Evolutionary conservation across 2,329 filamentous ascomycete genomes (phyloP), one percentile per base, ranked within the genome.

Genomic region (Cordyceps cateniannulata): DNA sequence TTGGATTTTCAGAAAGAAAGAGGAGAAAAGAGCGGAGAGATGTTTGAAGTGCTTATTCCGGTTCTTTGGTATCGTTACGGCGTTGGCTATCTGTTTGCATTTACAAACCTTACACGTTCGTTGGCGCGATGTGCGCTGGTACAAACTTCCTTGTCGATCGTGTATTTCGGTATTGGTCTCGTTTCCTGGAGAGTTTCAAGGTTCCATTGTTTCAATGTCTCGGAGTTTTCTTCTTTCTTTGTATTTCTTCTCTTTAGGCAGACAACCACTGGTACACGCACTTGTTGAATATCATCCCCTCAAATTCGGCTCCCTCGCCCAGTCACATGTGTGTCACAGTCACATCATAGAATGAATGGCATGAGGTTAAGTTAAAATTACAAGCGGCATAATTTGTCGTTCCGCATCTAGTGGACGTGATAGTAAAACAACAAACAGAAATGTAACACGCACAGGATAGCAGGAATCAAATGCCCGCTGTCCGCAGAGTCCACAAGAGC

Each of bases 71-170:
- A 35, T 25, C 24, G 54, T 24, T 35, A 18, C 18, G 55, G 55
- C 55, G 55, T 58, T 50, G 38, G 53, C n/a, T 40, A 29, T 47
- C 16, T 56, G 42, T 16, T 47, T 45, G 53, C 53, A 56, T 56
- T 56, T 56, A 56, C 53, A 56, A 56, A 47, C 35, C 47, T 6
- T 22, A 44, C 20, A 10, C 22, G 4, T 42, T 56, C 12, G 35
- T 55, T n/a, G 18, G 12, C 18, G 40, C 2, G 16, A 16, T 42
- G 10, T 20, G 40, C 16, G n/a, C 40, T 42, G n/a, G 40, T 42
- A 16, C 14, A 20, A 5, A 8, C 5, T 42, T 14, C n/a, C n/a
- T 42, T 20, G n/a, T n/a, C n/a, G n/a, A n/a, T n/a, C n/a, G n/a
- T n/a, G n/a, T n/a, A n/a, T 42, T 1, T 35, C 32, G 32, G 32